These are phyloP conservation scores for Eucalyptus curtisii DNA, from an alignment of 345 rosid genomes.

Conservation along the genomic window DNA sequence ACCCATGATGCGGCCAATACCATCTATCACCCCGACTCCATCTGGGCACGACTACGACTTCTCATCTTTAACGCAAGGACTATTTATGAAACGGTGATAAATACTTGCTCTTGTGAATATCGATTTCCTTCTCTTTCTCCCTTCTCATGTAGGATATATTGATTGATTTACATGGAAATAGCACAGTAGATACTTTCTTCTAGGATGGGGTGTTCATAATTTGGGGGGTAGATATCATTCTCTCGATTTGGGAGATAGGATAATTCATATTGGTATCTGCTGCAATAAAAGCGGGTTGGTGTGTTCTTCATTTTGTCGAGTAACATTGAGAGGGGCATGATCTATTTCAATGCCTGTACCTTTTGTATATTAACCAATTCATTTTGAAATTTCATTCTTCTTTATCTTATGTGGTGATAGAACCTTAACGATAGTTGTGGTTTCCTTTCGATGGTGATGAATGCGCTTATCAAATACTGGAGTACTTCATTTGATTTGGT, in stretches of 20 bases:
- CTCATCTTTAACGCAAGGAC: slow-evolving; percentile 33
- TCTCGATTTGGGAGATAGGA: not conserved
- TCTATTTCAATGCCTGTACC: not conserved
- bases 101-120: not conserved
- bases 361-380: not conserved
- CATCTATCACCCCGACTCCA: slow-evolving; percentile 9
- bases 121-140: not conserved
- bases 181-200: not conserved
- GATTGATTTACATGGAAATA: not conserved
- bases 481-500: not conserved
- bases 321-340: not conserved
- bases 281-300: not conserved
- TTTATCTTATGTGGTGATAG: not conserved
- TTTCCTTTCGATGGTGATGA: not conserved
- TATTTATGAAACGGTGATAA: slow-evolving; percentile 15
- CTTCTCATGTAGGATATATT: not conserved
- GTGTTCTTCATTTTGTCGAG: not conserved
- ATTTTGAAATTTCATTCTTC: not conserved
- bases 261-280: not conserved
- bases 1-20: not conserved
- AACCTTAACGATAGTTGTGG: not conserved
- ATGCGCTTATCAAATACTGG: not conserved
- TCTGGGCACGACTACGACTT: slow-evolving; percentile 31
- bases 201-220: not conserved
- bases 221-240: not conserved